Evolutionary conservation across 75 land plant genomes (phyloP), one percentile per base, ranked within the genome.

Genomic region (Cupressus sempervirens): DNA sequence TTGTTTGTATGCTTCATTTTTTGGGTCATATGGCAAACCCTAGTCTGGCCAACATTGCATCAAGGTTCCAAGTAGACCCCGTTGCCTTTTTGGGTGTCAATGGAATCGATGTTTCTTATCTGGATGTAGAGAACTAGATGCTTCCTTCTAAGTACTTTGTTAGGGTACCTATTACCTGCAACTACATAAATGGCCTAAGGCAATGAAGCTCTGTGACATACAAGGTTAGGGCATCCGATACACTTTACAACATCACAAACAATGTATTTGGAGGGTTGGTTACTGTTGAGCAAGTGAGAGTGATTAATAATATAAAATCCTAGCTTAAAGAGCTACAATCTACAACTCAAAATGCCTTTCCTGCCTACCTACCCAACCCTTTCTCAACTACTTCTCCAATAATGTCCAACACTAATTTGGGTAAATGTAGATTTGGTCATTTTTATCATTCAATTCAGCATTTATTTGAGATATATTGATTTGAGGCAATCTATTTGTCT

Each of bases 61-160:
- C 91, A 23, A 92, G 91, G 84, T 95, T 95, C 91, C 86, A 87
- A 38, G 56, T 88, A 40, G 95, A 93, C 91, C 91, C 95, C 45
- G 81, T 91, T 82, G 67, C 95, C 26, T 86, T 95, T 72, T 89
- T 95, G 84, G 79, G 91, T 62, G 90, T 94, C 67, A 95, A 95
- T 84, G 85, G 91, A 89, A 84, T 93, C 54, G 94, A 93, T 82
- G 45, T 92, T 56, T 91, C 93, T 74, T 84, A 58, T 84, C 86
- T 91, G 0, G 91, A 88, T 87, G 85, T 91, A 68, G 90, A 89
- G 46, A 86, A 88, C 89, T 91, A 88, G 86, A 92, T 95, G 48
- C 89, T 93, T 23, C 93, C 93, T 14, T 56, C 91, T 30, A 62
- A 83, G 38, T 90, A 90, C 87, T 90, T 92, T 87, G 84, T 93